A percentile compares a stretch with the other conserved stretches of the same genome.
Conservation (phyloP, 2,329 filamentous ascomycete species). For the Cladophialophora psammophila region DNA sequence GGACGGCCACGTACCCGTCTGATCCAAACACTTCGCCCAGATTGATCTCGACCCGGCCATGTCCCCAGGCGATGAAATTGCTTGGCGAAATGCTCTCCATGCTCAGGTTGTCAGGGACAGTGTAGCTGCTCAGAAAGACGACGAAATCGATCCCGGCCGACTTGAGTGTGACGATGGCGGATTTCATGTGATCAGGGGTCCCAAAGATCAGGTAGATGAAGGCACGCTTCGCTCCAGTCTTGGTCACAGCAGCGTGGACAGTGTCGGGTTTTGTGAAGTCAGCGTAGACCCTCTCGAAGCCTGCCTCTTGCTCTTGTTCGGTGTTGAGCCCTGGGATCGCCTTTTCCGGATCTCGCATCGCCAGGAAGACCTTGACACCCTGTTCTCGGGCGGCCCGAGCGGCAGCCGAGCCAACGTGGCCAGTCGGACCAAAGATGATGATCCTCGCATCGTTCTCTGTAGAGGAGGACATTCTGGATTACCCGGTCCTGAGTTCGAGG, state of each 20-base stretch:
- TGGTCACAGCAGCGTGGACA: slow-evolving; percentile 51
- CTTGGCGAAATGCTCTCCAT: slow-evolving; percentile 40
- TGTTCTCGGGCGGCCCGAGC: slow-evolving; percentile 50
- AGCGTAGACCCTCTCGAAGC: slow-evolving; percentile 51
- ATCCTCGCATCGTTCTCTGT: background rate
- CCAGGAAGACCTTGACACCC: slow-evolving; percentile 55
- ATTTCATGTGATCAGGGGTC: slow-evolving; percentile 50
- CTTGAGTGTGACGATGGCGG: slow-evolving; percentile 54
- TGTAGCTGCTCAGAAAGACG: slow-evolving; percentile 54
- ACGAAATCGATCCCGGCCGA: slow-evolving; percentile 54
- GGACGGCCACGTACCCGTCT: slow-evolving; percentile 50
- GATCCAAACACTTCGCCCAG: slow-evolving; percentile 52
- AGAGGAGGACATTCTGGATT: background rate
- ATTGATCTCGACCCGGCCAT: slow-evolving; percentile 55
- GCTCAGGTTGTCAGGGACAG: slow-evolving; percentile 43
- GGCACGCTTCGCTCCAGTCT: slow-evolving; percentile 54
- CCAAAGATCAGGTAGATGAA: slow-evolving; percentile 56
- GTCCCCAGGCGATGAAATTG: slow-evolving; percentile 50
- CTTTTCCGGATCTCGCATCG: slow-evolving; percentile 58
- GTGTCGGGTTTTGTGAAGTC: slow-evolving; percentile 55
- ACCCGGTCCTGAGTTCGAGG: no score
- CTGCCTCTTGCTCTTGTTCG: slow-evolving; percentile 43
- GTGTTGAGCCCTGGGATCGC: slow-evolving; percentile 46
- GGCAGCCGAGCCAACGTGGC: slow-evolving; percentile 52
- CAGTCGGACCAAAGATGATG: slow-evolving; percentile 60